Conservation (phyloP, 148 eudicot genomes). For the Mesembryanthemum crystallinum region DNA sequence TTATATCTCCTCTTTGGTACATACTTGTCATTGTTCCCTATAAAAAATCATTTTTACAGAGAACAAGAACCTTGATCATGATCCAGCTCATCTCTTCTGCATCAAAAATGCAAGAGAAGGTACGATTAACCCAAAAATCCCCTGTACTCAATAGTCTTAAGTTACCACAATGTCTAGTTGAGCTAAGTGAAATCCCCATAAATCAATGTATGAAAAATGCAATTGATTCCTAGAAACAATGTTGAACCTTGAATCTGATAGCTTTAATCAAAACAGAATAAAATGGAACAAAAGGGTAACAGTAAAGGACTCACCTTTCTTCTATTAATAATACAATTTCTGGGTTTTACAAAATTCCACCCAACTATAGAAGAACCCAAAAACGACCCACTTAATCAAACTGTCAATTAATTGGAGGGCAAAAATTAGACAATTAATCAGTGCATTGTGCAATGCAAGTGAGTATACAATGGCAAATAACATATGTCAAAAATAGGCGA, state of each 20-base stretch:
- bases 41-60: slow-evolving; percentile 37
- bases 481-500: not conserved
- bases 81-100: slow-evolving; percentile 53
- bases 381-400: slow-evolving; percentile 5
- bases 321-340: no score
- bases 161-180: not conserved
- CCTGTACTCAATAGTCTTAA: not conserved
- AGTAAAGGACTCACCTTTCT: not conserved
- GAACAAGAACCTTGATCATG: slow-evolving; percentile 22
- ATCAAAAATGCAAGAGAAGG: slow-evolving; percentile 9
- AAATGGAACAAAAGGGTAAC: not conserved
- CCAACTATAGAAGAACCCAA: not conserved
- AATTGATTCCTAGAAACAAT: not conserved
- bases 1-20: slow-evolving; percentile 49
- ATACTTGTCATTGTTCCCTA: slow-evolving; percentile 39
- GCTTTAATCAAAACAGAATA: not conserved
- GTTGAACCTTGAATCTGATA: not conserved
- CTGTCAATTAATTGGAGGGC: not conserved
- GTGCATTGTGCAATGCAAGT: not conserved
- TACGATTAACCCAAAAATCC: not conserved
- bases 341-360: not conserved
- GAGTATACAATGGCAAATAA: not conserved
- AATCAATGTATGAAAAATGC: not conserved
- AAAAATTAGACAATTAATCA: not conserved
- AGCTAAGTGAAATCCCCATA: not conserved